A percentile compares a stretch with the other conserved stretches of the same genome.
These are phyloP conservation scores for Lactarius sp. DNA, from an alignment of 768 basidiomycete genomes.

Conservation along the genomic window DNA sequence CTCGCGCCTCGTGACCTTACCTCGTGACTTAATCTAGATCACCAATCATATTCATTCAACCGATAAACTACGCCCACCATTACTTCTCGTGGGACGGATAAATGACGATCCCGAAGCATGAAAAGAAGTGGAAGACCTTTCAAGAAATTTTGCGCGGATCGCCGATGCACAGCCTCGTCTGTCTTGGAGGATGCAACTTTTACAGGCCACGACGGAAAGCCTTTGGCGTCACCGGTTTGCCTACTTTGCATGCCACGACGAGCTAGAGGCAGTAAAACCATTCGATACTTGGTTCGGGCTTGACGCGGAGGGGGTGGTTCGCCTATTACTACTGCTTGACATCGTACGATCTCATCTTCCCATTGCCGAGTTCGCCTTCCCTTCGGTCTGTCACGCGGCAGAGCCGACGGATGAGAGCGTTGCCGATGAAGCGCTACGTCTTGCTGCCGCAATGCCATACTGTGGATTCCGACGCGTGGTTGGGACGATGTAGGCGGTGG, in stretches of 20 bases:
- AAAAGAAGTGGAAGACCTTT: not conserved
- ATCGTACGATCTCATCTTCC: not conserved
- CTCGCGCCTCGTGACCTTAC: too few relatives aligned
- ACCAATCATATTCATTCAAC: not conserved
- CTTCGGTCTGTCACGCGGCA: too few relatives aligned
- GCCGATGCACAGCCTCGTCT: not conserved
- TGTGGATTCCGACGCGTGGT: too few relatives aligned
- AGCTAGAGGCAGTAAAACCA: not conserved
- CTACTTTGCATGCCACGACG: not conserved
- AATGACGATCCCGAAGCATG: not conserved
- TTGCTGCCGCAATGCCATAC: too few relatives aligned
- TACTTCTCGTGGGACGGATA: not conserved
- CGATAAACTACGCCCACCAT: constrained; percentile 27
- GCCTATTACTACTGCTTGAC: too few relatives aligned
- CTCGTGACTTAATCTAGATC: too few relatives aligned
- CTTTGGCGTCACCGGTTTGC: not conserved
- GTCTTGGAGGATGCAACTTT: not conserved
- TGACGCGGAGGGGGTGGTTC: too few relatives aligned
- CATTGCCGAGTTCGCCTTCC: not conserved
- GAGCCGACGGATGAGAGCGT: not conserved
- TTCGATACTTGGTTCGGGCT: not conserved
- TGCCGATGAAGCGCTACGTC: not conserved
- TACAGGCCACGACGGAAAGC: not conserved
- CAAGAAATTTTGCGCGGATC: not conserved
- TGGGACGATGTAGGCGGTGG: not conserved